These are phyloP conservation scores for Lactarius psammicola DNA, from an alignment of 768 basidiomycete species.

Conservation along the genomic window DNA sequence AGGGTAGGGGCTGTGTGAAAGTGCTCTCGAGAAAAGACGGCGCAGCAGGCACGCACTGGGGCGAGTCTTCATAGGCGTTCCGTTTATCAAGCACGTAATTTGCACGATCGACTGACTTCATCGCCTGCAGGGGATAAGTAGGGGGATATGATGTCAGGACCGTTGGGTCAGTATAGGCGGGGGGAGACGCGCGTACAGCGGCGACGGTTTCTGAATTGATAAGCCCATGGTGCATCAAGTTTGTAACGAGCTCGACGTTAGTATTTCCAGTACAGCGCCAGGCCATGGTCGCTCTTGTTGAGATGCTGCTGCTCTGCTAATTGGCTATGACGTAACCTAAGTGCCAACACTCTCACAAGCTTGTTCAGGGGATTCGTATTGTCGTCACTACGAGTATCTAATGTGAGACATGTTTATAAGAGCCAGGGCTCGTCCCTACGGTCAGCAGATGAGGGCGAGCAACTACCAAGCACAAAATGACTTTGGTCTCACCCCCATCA, in stretches of 20 bases:
- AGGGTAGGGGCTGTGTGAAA: neutral
- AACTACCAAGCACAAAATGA: conserved; percentile 33
- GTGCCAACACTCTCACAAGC: neutral
- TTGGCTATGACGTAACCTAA: neutral
- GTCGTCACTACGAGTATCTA: neutral
- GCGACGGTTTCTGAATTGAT: conserved; percentile 55
- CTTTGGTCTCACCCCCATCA: neutral
- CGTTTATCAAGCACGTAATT: conserved; percentile 42
- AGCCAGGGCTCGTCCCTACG: conserved; percentile 45
- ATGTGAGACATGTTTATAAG: conserved; percentile 29
- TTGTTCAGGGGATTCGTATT: neutral
- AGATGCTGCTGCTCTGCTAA: neutral
- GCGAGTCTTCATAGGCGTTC: conserved; percentile 51
- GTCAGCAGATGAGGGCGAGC: conserved; percentile 43
- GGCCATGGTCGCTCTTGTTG: conserved; percentile 54
- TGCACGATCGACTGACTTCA: conserved; percentile 47
- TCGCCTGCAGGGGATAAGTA: conserved; percentile 37
- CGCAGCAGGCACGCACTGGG: conserved; percentile 38
- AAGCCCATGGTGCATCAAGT: conserved; percentile 55
- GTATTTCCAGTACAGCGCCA: conserved; percentile 73
- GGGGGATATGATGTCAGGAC: neutral
- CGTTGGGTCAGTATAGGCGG: neutral
- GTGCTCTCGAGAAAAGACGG: neutral
- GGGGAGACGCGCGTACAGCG: conserved; percentile 42
- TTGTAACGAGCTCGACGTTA: conserved; percentile 71